Evolutionary conservation across 2,329 filamentous ascomycete genomes (phyloP), one percentile per base, ranked within the genome.

Genomic region (Bipolaris gigantea): DNA sequence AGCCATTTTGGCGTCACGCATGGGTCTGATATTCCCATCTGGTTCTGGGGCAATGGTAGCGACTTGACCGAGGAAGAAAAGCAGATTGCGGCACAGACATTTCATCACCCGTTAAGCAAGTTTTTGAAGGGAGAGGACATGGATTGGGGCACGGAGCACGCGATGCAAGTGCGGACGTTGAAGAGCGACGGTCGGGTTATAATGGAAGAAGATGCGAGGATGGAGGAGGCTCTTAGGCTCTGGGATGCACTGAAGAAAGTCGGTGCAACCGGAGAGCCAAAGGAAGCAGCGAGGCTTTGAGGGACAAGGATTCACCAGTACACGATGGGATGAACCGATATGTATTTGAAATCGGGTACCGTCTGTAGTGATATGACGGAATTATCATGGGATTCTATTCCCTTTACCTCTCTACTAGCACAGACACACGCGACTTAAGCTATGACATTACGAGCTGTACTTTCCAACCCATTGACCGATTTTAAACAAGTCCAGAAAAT

Each of bases 41-140:
- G 83, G 83, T 81, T 83, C 52, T 84, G 78, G 77, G 83, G 82
- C 0, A 76, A 80, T 57, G 79, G 78, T 1, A 70, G 69, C 4
- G 53, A 61, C 0, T 52, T 84, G 47, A 74, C 67, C 6, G 64
- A 65, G 0, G 59, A 65, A 8, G 82, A 85, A 66, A 81, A 81
- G 63, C 44, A 45, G 5, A 53, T 79, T 16, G 67, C 80, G 0
- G 65, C 60, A 11, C 50, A 59, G 30, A 67, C 69, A 2, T 76
- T 78, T 51, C 74, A 77, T 44, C 62, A 69, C 19, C 66, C 69
- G 1, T 72, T 79, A 25, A 71, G 71, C 0, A 62, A 53, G 6
- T 81, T 80, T 57, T 57, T 81, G 5, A 67, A 65, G 2, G 77
- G 77, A 2, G 72, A 75, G 23, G 57, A 75, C n/a, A 59, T 75